phyloP scores from a whole-genome alignment of 1,284 basidiomycete genomes.

The Pseudozyma sp. region DNA sequence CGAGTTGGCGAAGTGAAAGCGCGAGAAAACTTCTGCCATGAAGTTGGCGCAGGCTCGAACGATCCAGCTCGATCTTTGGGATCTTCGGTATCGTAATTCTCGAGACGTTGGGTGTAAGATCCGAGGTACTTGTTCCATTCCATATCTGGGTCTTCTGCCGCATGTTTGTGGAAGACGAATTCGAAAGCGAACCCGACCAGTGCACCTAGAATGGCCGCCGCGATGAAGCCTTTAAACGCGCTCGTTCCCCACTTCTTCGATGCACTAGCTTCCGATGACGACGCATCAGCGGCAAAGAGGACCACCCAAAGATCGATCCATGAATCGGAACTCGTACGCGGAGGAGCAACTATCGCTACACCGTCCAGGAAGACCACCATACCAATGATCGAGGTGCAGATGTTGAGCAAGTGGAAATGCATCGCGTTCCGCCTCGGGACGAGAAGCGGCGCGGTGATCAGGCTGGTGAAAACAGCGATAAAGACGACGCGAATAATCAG shows the following conservation, averaged over 20 bases:
- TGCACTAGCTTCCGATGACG: constrained; percentile 25
- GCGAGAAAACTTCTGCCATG: constrained; percentile 42
- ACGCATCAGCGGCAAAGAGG: constrained; percentile 47
- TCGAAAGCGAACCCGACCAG: constrained; percentile 57
- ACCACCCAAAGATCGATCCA: constrained; percentile 63
- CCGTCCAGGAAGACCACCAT: constrained; percentile 57
- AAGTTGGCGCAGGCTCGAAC: constrained; percentile 53
- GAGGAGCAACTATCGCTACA: constrained; percentile 55
- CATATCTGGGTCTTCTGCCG: constrained; percentile 54
- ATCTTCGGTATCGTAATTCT: constrained; percentile 20
- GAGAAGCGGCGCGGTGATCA: constrained; percentile 56
- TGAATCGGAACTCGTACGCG: constrained; percentile 36
- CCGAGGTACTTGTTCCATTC: constrained; percentile 65
- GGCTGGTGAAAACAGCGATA: constrained; percentile 42
- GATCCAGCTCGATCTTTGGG: constrained; percentile 42
- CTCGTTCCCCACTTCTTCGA: constrained; percentile 53
- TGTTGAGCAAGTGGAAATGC: constrained; percentile 56
- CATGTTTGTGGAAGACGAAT: constrained; percentile 51
- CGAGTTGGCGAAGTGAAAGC: constrained; percentile 20
- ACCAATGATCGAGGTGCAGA: constrained; percentile 58
- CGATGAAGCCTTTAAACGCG: constrained; percentile 63
- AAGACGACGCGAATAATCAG: constrained; percentile 55
- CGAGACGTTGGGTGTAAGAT: constrained; percentile 47
- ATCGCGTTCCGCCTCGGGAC: constrained; percentile 33
- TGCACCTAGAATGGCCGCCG: constrained; percentile 50